Evolutionary conservation across 805 yeast genomes (phyloP), one percentile per base, ranked within the genome.

Genomic region (Ogataea paraovalis): DNA sequence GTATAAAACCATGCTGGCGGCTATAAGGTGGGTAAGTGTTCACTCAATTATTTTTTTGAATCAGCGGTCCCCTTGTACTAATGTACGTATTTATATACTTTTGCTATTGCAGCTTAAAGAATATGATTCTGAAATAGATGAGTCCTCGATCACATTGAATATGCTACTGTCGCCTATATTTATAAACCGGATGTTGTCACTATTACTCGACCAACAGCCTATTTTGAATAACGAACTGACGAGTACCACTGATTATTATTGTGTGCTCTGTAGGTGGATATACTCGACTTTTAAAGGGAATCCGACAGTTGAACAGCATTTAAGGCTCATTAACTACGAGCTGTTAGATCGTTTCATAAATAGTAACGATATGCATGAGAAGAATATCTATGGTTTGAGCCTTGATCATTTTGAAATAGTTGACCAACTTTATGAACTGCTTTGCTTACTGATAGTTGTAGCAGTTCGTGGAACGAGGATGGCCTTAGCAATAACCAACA

Each of bases 401-500:
- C 41, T 54, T 2, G 39, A 28, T 21, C 50, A 50, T 21, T 20
- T 55, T 16, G 54, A 52, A 16, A 28, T 56, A 14, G 18, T 50
- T 20, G 56, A 56, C 9, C 62, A 63, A 22, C 43, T 61, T 4
- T 62, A 61, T 46, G 46, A 49, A 13, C 56, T 56, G 42, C 53
- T 58, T 27, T 58, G 64, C 22, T 30, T 63, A 18, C 32, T 64
- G 2, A 41, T 64, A 21, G 54, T 52, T 12, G 45, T 56, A 36
- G 56, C 61, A 14, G 58, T 61, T 2, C 42, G 60, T 6, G 58
- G 64, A 8, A 56, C 53, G 18, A 41, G 60, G 40, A 54, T 49
- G 54, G 62, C 65, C 9, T 62, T 61, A 65, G 65, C 64, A 4
- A 47, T 57, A 41, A 55, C 65, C 1, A 61, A 62, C 44, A 45